Conservation (phyloP, 805 yeast genomes). For the Starmerella davenportii region DNA sequence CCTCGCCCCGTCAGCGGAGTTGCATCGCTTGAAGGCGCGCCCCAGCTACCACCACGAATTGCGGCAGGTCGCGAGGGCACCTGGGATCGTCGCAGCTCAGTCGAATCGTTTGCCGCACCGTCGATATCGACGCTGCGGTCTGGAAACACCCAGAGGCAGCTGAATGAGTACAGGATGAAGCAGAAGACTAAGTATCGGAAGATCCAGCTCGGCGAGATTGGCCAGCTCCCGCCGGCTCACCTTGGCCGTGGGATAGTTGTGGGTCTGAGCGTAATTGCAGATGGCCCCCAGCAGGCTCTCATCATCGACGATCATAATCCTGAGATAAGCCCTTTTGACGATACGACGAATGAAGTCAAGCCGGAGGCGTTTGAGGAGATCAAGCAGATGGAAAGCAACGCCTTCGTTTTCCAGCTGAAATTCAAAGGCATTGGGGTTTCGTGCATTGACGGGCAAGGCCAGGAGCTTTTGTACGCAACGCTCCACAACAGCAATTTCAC, state of each 20-base stretch:
- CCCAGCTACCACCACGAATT: neutral
- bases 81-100: neutral
- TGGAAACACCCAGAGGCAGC: too few species aligned
- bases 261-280: constrained; percentile 84
- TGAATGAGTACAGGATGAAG: too few species aligned
- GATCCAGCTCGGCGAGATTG: constrained; percentile 81
- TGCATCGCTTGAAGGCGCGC: neutral
- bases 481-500: constrained; percentile 63
- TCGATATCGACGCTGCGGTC: neutral
- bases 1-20: constrained; percentile 15
- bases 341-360: constrained; percentile 7
- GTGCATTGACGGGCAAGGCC: constrained; percentile 45
- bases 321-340: constrained; percentile 48
- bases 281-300: constrained; percentile 83
- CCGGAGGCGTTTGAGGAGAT: constrained; percentile 14
- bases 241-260: constrained; percentile 36
- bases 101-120: neutral
- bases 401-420: constrained; percentile 31
- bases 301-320: constrained; percentile 72
- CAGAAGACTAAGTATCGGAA: constrained; percentile 27
- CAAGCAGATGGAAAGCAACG: constrained; percentile 9
- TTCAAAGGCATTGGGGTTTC: constrained; percentile 77
- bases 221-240: constrained; percentile 72
- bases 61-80: neutral
- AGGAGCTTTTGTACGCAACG: constrained; percentile 73